These are phyloP conservation scores for Aspergillus alliaceus DNA, from an alignment of 2,329 filamentous ascomycete species.

Conservation along the genomic window DNA sequence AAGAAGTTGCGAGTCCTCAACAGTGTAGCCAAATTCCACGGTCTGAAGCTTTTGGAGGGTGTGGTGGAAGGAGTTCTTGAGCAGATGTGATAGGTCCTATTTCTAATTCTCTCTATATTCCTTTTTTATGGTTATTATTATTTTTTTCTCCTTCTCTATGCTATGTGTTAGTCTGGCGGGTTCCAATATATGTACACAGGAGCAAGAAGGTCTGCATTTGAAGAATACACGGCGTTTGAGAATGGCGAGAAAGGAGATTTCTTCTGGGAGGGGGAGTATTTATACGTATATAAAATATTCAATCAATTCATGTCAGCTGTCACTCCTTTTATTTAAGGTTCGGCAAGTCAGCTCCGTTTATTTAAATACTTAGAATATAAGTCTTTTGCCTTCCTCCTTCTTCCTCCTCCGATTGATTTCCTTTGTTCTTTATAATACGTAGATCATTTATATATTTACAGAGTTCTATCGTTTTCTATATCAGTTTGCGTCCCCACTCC, in stretches of 20 bases:
- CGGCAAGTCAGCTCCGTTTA: too few relatives aligned
- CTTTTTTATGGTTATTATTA: background rate
- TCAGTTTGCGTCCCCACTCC: background rate
- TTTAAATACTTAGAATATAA: too few relatives aligned
- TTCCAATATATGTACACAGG: background rate
- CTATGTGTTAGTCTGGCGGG: background rate
- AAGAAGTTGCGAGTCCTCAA: slow-evolving; percentile 68
- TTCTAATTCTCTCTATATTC: background rate
- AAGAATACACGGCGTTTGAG: background rate
- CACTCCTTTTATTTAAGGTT: too few relatives aligned
- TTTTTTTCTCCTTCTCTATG: background rate
- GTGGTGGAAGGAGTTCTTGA: slow-evolving; percentile 67
- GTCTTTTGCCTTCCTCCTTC: too few relatives aligned
- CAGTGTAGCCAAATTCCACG: slow-evolving; percentile 76
- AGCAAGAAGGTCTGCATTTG: background rate
- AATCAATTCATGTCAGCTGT: too few relatives aligned
- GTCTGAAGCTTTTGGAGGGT: slow-evolving; percentile 74
- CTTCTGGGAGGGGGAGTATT: too few relatives aligned
- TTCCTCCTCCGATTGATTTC: background rate
- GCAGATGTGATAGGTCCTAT: slow-evolving; percentile 45
- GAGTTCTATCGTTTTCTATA: background rate
- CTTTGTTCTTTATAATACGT: background rate
- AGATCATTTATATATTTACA: background rate
- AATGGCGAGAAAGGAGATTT: too few relatives aligned
- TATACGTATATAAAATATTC: too few relatives aligned